Evolutionary conservation across 257 asterid species (phyloP), one percentile per base, ranked within the genome.

Genomic region (Parsonsia alboflavescens): DNA sequence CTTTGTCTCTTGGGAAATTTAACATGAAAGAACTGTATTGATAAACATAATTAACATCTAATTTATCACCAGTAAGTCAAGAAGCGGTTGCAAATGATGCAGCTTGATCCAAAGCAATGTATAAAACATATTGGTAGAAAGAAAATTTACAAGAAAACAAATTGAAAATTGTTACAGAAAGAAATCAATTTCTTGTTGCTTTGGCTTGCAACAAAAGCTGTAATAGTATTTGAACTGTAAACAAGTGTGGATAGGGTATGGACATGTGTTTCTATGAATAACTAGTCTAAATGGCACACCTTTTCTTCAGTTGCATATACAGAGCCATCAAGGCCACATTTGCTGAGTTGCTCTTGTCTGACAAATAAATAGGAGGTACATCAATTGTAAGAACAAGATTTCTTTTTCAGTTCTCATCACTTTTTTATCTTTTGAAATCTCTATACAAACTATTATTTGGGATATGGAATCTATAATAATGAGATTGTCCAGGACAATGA

Each of bases 311-410:
- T 84, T 30, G 94, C 97, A 78, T 90, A 92, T 26, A 77, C 61
- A 58, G 94, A 87, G 77, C 98, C 97, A 76, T 92, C 93, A 71
- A 92, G 96, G 75, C 96, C 98, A 78, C 92, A 88, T 87, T 85
- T 92, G 85, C 88, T 88, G 68, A 92, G 86, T 79, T 92, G 90
- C 85, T 92, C 97, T 82, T 88, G 84, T 80, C 98, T 92, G 86
- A 73, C 78, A 82, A 87, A 72, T 73, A 77, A 83, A 41, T 69
- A 39, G 42, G 42, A 71, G 36, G 66, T 70, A 75, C 74, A 79
- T 36, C 59, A 46, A 63, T 1, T 53, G 26, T 42, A 15, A 19
- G 53, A 49, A 33, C 5, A 9, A 21, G 46, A 71, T 16, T 63
- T 53, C 45, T 52, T 10, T 39, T n/a, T 68, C 46, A 13, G n/a